Evolutionary conservation across 1,284 basidiomycete species (phyloP), one percentile per base, ranked within the genome.

Genomic region (Moesziomyces parantarcticus): DNA sequence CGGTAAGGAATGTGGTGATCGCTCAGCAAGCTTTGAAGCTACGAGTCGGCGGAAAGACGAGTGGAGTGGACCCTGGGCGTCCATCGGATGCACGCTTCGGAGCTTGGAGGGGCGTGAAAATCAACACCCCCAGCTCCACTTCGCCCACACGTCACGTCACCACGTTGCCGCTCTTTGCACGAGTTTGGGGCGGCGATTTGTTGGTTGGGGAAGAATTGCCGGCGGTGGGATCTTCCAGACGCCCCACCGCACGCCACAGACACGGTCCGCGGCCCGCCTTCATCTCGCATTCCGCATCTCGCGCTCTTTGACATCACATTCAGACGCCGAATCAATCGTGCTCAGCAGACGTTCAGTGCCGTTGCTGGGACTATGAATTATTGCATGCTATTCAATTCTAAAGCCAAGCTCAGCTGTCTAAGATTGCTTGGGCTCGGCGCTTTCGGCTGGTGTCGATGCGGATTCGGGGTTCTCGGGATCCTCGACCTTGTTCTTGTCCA

Each of bases 401-500:
- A 39, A 18, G 4, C 16, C 5, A 39, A 18, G 16, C 36, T 39
- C 36, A 16, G 36, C 16, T 13, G 18, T 51, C 46, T n/a, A 48
- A n/a, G 32, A 22, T 20, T 22, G 22, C 25, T 46, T 36, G 21
- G 20, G 18, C 18, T 58, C 55, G 29, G 29, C 29, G 13, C 11
- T 13, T n/a, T 57, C 58, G 21, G 25, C 42, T 18, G 11, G 48
- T 29, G 56, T 11, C 7, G 34, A 11, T 5, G 18, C 22, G 14
- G 41, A 16, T 9, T 48, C 34, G 7, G 58, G 58, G 48, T 58
- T 50, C 14, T 73, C 70, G n/a, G 41, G 44, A 26, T 71, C 58
- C 11, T 22, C 39, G 6, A 57, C 44, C 43, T 67, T 59, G 45
- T 63, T 52, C 29, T 36, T 66, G 21, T 54, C 53, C 4, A 39